These are phyloP conservation scores for Sanghuangporus weigelae DNA, from an alignment of 1,284 basidiomycete genomes.

Conservation along the genomic window DNA sequence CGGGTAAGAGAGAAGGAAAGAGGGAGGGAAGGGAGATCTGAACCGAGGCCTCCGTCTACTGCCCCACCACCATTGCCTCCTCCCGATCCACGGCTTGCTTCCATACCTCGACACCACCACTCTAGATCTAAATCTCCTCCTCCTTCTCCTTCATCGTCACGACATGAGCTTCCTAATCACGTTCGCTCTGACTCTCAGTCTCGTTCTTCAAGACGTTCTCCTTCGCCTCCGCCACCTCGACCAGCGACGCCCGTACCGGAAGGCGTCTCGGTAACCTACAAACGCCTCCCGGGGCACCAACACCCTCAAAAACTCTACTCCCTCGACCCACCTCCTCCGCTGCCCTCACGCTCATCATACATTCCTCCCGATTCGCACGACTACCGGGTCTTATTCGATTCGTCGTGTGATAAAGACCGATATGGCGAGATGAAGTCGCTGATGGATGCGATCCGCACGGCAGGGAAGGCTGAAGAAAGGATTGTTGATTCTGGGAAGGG, in stretches of 20 bases:
- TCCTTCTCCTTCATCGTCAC: conserved; percentile 23
- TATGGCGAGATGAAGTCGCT: conserved; percentile 38
- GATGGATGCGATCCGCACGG: conserved; percentile 46
- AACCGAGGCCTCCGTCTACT: conserved; percentile 12
- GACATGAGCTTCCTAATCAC: conserved; percentile 19
- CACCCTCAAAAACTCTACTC: conserved; percentile 27
- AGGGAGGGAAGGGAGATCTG: neutral
- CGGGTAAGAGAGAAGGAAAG: neutral
- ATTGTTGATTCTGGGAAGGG: conserved; percentile 54
- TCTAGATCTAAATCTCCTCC: conserved; percentile 21
- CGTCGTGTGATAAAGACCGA: conserved; percentile 42
- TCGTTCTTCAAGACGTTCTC: conserved; percentile 24
- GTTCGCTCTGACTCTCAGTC: conserved; percentile 23
- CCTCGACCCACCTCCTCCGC: conserved; percentile 36
- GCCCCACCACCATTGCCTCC: conserved; percentile 27
- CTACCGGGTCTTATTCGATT: conserved; percentile 63
- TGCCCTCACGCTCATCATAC: conserved; percentile 41
- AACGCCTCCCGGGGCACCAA: conserved; percentile 15
- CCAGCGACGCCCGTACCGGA: conserved; percentile 24
- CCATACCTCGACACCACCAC: conserved; percentile 21
- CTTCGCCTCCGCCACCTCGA: conserved; percentile 19
- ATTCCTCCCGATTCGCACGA: conserved; percentile 34
- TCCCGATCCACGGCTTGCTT: conserved; percentile 17
- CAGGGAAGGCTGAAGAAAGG: conserved; percentile 34
- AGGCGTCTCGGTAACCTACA: conserved; percentile 14